Conservation (phyloP, 495 filamentous ascomycete species). For the Talaromyces trachyspermus region DNA sequence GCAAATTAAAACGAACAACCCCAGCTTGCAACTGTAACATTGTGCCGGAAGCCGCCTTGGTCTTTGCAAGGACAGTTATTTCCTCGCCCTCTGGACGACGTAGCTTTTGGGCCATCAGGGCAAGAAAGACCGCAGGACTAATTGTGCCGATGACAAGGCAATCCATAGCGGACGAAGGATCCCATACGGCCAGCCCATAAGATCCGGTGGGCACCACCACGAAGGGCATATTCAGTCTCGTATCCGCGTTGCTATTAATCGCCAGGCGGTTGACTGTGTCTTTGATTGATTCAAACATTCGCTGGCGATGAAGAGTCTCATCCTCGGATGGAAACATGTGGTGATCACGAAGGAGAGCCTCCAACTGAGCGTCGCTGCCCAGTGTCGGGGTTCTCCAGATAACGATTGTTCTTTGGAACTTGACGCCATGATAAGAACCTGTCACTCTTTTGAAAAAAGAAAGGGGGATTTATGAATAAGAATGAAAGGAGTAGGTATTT, state of each 20-base stretch:
- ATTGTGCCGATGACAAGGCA: conserved; percentile 51
- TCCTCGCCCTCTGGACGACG: conserved; percentile 29
- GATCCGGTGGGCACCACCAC: conserved; percentile 51
- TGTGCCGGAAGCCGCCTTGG: conserved; percentile 42
- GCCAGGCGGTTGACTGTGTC: not conserved
- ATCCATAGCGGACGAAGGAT: conserved; percentile 47
- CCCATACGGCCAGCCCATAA: conserved; percentile 51
- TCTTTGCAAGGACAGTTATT: conserved; percentile 43
- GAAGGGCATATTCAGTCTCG: conserved; percentile 22
- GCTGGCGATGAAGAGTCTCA: conserved; percentile 2
- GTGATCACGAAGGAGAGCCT: not conserved
- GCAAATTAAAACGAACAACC: conserved; percentile 47
- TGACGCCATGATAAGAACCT: no score
- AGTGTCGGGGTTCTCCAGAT: not conserved
- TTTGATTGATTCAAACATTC: conserved; percentile 6
- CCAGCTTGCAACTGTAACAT: conserved; percentile 48
- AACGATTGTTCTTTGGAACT: no score
- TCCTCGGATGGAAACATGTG: conserved; percentile 4
- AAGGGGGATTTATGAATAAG: no score
- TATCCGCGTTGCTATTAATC: not conserved
- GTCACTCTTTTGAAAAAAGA: no score
- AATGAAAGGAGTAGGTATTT: no score
- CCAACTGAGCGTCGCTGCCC: not conserved
- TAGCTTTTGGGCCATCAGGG: conserved; percentile 42
- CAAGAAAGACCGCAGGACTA: conserved; percentile 46